Conservation (phyloP, 768 basidiomycete species). For the Cystofilobasidium macerans region DNA sequence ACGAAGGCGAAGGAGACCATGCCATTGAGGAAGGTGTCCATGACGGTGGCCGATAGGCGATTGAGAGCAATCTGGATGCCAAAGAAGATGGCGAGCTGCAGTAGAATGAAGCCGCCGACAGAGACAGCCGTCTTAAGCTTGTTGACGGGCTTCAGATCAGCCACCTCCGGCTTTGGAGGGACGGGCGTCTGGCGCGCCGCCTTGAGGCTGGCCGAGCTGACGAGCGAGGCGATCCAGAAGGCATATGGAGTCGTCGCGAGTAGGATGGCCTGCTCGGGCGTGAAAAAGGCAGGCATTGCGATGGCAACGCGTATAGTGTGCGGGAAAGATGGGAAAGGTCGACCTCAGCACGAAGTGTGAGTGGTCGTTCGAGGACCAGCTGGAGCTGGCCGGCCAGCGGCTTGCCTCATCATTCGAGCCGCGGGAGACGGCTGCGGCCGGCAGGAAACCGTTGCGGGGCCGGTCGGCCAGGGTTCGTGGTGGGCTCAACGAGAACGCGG, state of each 20-base stretch:
- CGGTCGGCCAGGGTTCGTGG: no score
- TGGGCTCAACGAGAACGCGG: no score
- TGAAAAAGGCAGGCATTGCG: neutral
- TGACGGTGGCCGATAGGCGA: neutral
- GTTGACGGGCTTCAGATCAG: neutral
- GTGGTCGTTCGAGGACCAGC: no score
- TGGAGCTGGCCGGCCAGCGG: no score
- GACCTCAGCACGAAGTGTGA: neutral
- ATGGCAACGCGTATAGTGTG: neutral
- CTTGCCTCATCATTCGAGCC: no score
- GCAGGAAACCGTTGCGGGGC: no score
- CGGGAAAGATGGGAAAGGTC: neutral
- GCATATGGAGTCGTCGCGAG: neutral
- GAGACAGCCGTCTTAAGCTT: neutral
- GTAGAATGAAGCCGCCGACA: neutral
- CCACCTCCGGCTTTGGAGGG: neutral
- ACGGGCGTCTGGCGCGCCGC: neutral
- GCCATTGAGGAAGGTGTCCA: neutral
- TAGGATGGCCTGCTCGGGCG: neutral
- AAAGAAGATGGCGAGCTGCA: neutral
- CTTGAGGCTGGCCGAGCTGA: neutral
- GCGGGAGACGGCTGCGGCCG: no score
- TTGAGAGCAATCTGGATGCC: neutral
- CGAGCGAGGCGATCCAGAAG: neutral
- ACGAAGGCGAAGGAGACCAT: neutral